Base-by-base conservation (phyloP, 164 flowering plant species). In the Aristolochia contorta region DNA sequence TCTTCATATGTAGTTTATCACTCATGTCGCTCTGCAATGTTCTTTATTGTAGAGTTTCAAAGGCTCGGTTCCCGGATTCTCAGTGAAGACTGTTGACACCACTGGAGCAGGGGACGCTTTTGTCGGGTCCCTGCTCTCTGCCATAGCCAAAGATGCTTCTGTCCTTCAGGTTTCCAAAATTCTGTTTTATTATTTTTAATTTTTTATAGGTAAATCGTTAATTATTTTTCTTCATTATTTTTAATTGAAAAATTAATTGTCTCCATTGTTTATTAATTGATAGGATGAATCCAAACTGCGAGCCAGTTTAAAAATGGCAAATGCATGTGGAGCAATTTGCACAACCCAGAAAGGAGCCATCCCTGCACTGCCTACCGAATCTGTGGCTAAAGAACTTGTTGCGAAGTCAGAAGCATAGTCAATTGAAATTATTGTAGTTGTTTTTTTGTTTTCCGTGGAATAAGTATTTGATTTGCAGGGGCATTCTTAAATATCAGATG, bases 31-130 rank as follows among this genome's bases (percentile, higher is more conserved):
- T 14, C 1, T 50, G 18, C 15, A 22, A 16, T 41, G 16, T 7
- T 12, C 20, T 32, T 33, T 56, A 16, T 41, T 62, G 9, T 47
- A 69, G 72, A 50, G 30, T 13, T 65, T 69, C 65, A 60, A 69
- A 37, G 72, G 72, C 20, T 60, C 23, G 9, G 62, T 69, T 14
- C 47, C 18, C 32, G 68, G 65, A 19, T 54, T 65, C 30, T 1
- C 56, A 53, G 69, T 65, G 47, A 51, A 69, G 4, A 52, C 57
- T 12, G 54, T 69, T 22, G 89, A 88, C 63, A 82, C 96, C 48
- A 85, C 96, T 19, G 91, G 96, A 12, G 96, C 96, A 3, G 91
- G 96, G 25, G 96, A 88, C 69, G 61, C 89, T n/a, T 88, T 88
- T 60, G 89, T 88, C 32, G 87, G 91, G 5, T 57, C 83, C 14